A percentile compares a stretch with the other conserved stretches of the same genome.
phyloP scores from a whole-genome alignment of 441 rosid species.

The Eutrema salsugineum region DNA sequence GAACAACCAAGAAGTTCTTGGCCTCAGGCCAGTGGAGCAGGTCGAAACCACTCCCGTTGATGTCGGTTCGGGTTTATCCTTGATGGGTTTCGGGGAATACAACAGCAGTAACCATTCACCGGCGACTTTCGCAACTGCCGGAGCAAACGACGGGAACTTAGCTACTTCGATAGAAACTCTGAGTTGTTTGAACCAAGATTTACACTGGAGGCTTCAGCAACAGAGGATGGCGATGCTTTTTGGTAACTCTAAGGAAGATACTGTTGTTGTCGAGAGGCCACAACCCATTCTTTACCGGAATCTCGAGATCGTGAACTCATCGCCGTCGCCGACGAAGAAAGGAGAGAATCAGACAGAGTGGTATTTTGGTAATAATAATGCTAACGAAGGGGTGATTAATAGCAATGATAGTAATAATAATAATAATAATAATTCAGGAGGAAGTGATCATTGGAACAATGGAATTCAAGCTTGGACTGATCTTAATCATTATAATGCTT shows the following conservation, averaged over 20 bases:
- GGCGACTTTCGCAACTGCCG: slow-evolving; percentile 34
- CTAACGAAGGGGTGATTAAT: slow-evolving; percentile 39
- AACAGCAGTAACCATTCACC: slow-evolving; percentile 24
- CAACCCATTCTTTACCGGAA: slow-evolving; percentile 73
- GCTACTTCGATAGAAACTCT: slow-evolving; percentile 87
- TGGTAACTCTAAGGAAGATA: slow-evolving; percentile 43
- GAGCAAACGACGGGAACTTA: slow-evolving; percentile 44
- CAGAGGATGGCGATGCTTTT: slow-evolving; percentile 77
- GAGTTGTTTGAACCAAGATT: slow-evolving; percentile 88
- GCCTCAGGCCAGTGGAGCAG: slow-evolving; percentile 34
- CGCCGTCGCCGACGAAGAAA: slow-evolving; percentile 35
- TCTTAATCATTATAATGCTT: slow-evolving; percentile 57
- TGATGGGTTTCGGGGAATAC: slow-evolving; percentile 57
- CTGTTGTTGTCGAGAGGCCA: slow-evolving; percentile 45
- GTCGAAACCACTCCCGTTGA: slow-evolving; percentile 18
- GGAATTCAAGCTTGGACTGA: slow-evolving; percentile 69
- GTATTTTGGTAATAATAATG: slow-evolving; percentile 75
- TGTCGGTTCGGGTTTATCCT: slow-evolving; percentile 40
- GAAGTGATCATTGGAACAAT: slow-evolving; percentile 46
- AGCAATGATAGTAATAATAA: slow-evolving; percentile 42
- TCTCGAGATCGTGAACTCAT: slow-evolving; percentile 42
- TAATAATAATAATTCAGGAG: slow-evolving; percentile 35
- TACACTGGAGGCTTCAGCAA: slow-evolving; percentile 97
- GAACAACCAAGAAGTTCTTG: slow-evolving; percentile 37
- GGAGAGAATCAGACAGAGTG: slow-evolving; percentile 71